Evolutionary conservation across 108 stramenopile genomes (phyloP).

Genomic region (Nitzschia sp.): DNA sequence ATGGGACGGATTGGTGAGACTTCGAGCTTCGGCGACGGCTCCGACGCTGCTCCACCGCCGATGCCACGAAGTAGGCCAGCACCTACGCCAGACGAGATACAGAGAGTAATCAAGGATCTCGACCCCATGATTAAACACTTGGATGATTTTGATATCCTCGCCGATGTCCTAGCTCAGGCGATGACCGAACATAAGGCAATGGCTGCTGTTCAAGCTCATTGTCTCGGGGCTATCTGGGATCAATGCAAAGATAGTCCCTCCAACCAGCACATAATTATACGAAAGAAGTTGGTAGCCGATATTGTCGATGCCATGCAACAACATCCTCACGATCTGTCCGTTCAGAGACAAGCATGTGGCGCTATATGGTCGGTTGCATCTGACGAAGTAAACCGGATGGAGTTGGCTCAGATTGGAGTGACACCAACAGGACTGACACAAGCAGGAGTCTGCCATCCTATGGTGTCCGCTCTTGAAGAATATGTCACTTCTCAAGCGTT

Average conservation of each 20-base stretch:
- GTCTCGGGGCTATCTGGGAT: constrained; percentile 16
- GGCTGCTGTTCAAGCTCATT: constrained; percentile 7
- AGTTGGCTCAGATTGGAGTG: background rate
- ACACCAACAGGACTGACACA: constrained; percentile 2
- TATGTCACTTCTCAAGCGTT: constrained; percentile 14
- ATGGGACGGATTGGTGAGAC: too few species aligned
- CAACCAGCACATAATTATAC: background rate
- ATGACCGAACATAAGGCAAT: constrained; percentile 10
- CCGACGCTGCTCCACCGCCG: too few species aligned
- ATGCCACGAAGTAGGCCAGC: too few species aligned
- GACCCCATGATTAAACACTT: constrained; percentile 8
- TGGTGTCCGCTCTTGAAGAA: constrained; percentile 15
- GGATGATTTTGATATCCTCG: constrained; percentile 6
- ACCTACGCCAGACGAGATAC: background rate
- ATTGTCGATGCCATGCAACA: constrained; percentile 14
- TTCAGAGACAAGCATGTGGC: constrained; percentile 14
- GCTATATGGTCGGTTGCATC: constrained; percentile 9
- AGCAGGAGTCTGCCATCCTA: background rate
- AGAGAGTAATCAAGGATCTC: constrained; percentile 1
- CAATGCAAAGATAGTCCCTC: constrained; percentile 6
- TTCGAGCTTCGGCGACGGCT: too few species aligned
- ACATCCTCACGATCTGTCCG: background rate
- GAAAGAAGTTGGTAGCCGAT: constrained; percentile 1
- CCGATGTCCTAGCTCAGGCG: constrained; percentile 7
- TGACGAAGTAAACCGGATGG: constrained; percentile 1